These are phyloP conservation scores for Exidia glandulosa DNA, from an alignment of 768 basidiomycete species.

Conservation along the genomic window DNA sequence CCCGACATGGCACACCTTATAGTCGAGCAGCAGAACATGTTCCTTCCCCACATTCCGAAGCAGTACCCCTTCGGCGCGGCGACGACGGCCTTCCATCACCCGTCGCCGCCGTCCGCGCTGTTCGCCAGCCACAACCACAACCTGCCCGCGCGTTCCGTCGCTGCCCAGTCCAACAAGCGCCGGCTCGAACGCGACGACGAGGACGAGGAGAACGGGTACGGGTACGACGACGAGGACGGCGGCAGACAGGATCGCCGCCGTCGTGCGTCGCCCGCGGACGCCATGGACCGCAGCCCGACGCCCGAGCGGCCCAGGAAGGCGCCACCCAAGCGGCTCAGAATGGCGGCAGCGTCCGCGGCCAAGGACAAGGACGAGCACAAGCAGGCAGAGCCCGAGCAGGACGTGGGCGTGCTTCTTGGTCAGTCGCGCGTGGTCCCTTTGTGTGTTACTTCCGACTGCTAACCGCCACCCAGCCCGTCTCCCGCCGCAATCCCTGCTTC, in stretches of 20 bases:
- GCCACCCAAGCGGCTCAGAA: constrained; percentile 54
- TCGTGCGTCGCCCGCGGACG: constrained; percentile 40
- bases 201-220: not conserved
- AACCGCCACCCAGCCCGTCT: constrained; percentile 49
- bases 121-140: not conserved
- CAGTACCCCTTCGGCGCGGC: not conserved
- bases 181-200: constrained; percentile 64
- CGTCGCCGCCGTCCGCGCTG: not conserved
- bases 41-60: not conserved
- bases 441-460: constrained; percentile 1
- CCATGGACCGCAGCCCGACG: constrained; percentile 80
- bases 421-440: constrained; percentile 14
- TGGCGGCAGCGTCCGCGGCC: constrained; percentile 19
- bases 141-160: constrained; percentile 14
- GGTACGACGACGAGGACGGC: constrained; percentile 21
- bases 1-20: not conserved
- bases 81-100: not conserved
- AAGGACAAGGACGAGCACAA: constrained; percentile 39
- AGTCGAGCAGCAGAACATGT: not conserved
- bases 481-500: constrained; percentile 65
- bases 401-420: constrained; percentile 76
- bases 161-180: constrained; percentile 47
- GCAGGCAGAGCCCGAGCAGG: constrained; percentile 39
- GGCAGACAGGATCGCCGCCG: too few species aligned
- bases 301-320: constrained; percentile 66